These are phyloP conservation scores for Starmerella sp. DNA, from an alignment of 805 yeast species.

Conservation along the genomic window DNA sequence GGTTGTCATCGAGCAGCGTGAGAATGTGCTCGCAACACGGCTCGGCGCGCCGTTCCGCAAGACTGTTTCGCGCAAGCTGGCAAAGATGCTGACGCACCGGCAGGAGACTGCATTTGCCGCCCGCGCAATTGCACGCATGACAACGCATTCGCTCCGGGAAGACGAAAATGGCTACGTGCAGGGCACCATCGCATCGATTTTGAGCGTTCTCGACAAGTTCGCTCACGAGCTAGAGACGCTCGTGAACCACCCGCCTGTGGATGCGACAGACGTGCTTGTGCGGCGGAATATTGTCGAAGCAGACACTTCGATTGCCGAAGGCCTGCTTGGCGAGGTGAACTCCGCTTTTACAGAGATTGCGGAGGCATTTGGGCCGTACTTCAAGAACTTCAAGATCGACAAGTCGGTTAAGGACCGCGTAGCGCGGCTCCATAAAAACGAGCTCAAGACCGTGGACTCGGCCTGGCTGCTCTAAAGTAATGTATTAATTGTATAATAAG, in stretches of 20 bases:
- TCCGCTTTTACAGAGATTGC: slow-evolving; percentile 24
- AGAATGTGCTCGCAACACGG: slow-evolving; percentile 18
- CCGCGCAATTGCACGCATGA: slow-evolving; percentile 26
- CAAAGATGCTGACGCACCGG: slow-evolving; percentile 23
- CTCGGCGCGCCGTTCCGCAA: slow-evolving; percentile 29
- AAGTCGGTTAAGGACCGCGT: slow-evolving; percentile 5
- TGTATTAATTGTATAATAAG: neutral
- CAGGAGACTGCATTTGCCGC: slow-evolving; percentile 26
- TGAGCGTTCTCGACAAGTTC: slow-evolving; percentile 24
- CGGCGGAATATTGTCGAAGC: slow-evolving; percentile 10
- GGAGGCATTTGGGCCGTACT: slow-evolving; percentile 25
- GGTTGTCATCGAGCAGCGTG: neutral
- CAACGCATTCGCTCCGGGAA: slow-evolving; percentile 29
- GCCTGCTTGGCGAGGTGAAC: slow-evolving; percentile 15
- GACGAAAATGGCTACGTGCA: slow-evolving; percentile 35
- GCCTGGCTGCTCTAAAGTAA: slow-evolving; percentile 5
- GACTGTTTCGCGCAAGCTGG: slow-evolving; percentile 26
- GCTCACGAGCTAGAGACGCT: slow-evolving; percentile 22
- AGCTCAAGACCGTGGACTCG: neutral
- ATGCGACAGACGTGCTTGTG: slow-evolving; percentile 27
- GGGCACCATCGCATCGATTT: slow-evolving; percentile 29
- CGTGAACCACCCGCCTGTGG: slow-evolving; percentile 25
- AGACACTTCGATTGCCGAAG: slow-evolving; percentile 16
- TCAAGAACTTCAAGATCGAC: slow-evolving; percentile 23
- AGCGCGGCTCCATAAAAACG: neutral